phyloP scores from a whole-genome alignment of 164 flowering plant genomes.

The Paratinospora sagittata region DNA sequence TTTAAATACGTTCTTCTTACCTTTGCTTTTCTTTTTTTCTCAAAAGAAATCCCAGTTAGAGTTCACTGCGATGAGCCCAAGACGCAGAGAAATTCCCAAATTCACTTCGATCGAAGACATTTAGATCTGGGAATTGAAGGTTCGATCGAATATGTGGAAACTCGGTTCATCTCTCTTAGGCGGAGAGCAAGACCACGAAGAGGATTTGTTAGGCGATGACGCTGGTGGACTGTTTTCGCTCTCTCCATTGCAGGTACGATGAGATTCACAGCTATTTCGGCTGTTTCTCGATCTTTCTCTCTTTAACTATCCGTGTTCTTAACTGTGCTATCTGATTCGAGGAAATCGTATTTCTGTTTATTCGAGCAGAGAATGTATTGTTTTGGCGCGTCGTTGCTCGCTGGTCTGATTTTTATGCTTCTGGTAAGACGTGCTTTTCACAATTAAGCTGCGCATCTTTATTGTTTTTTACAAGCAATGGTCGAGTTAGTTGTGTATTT shows the following conservation, averaged over 20 bases:
- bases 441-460: neutral
- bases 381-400: conserved; percentile 51
- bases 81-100: neutral
- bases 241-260: conserved; percentile 48
- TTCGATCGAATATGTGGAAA: conserved; percentile 51
- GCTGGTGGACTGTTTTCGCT: conserved; percentile 48
- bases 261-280: neutral
- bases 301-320: neutral
- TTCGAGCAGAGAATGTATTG: conserved; percentile 57
- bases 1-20: too few relatives aligned
- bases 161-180: conserved; percentile 20
- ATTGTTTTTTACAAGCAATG: too few relatives aligned
- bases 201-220: conserved; percentile 30
- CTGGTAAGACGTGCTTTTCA: conserved; percentile 36
- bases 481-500: neutral
- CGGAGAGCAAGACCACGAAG: conserved; percentile 41
- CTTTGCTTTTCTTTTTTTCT: neutral
- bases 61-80: neutral
- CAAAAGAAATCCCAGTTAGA: neutral
- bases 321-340: neutral
- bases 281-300: neutral
- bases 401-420: conserved; percentile 50
- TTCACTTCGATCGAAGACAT: conserved; percentile 2
- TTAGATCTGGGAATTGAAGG: neutral
- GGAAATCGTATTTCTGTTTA: neutral